These are phyloP conservation scores for Punctularia strigosozonata DNA, from an alignment of 768 basidiomycete genomes.

Conservation along the genomic window DNA sequence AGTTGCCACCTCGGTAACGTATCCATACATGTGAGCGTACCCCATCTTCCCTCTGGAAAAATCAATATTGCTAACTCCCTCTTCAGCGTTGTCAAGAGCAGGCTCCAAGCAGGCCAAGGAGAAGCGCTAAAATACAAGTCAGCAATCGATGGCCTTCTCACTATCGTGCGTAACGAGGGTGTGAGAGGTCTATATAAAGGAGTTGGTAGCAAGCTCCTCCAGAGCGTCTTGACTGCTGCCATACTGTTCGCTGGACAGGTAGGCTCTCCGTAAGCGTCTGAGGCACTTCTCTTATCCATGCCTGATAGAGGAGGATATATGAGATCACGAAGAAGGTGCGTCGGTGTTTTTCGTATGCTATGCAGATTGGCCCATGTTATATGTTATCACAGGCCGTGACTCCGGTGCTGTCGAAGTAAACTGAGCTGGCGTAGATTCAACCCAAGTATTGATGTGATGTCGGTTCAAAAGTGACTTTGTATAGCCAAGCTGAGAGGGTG, in stretches of 20 bases:
- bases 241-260: slow-evolving; percentile 89
- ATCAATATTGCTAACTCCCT: not conserved
- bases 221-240: slow-evolving; percentile 88
- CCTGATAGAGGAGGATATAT: slow-evolving; percentile 73
- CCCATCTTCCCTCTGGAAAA: not conserved
- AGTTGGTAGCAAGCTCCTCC: slow-evolving; percentile 76
- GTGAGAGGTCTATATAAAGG: slow-evolving; percentile 81
- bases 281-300: slow-evolving; percentile 89
- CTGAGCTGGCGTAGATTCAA: too few species aligned
- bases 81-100: slow-evolving; percentile 57
- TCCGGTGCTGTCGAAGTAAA: too few species aligned
- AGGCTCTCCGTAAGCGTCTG: slow-evolving; percentile 89
- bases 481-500: too few species aligned
- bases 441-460: too few species aligned
- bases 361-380: too few species aligned
- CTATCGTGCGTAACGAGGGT: slow-evolving; percentile 72
- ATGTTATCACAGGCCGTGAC: too few species aligned
- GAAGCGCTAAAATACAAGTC: slow-evolving; percentile 64
- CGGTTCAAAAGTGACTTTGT: too few species aligned
- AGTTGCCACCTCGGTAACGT: slow-evolving; percentile 45
- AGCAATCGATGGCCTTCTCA: slow-evolving; percentile 61
- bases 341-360: too few species aligned
- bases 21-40: slow-evolving; percentile 62
- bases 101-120: slow-evolving; percentile 66
- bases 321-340: slow-evolving; percentile 49